phyloP scores from a whole-genome alignment of 441 rosid species.

The Gossypium davidsonii region DNA sequence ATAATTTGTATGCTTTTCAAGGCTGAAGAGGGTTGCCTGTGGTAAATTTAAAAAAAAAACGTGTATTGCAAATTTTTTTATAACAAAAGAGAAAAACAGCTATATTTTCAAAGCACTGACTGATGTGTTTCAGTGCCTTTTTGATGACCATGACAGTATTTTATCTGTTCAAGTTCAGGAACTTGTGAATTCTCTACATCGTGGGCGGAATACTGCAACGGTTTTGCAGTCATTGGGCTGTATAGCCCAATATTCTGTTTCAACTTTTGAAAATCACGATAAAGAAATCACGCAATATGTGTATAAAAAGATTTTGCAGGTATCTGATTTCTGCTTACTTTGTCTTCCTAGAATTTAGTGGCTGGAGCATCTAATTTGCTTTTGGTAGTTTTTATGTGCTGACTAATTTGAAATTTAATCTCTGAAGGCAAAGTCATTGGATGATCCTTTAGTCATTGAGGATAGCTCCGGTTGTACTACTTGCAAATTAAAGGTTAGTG shows the following conservation, averaged over 20 bases:
- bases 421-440: constrained; percentile 43
- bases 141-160: not conserved
- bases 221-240: constrained; percentile 89
- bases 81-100: not conserved
- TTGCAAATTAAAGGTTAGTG: constrained; percentile 71
- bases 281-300: constrained; percentile 50
- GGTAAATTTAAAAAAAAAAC: not conserved
- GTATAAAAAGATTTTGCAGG: constrained; percentile 47
- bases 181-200: constrained; percentile 58
- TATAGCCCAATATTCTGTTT: constrained; percentile 62
- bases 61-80: not conserved
- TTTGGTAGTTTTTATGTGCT: constrained; percentile 15
- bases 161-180: constrained; percentile 50
- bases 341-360: constrained; percentile 12
- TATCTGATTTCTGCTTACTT: constrained; percentile 28
- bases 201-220: constrained; percentile 65
- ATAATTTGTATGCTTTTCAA: not conserved
- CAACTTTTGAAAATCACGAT: constrained; percentile 52
- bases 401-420: constrained; percentile 20
- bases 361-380: constrained; percentile 6
- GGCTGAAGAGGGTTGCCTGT: not conserved
- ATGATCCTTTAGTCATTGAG: constrained; percentile 29
- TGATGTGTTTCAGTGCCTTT: not conserved
- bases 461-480: constrained; percentile 40
- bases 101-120: not conserved